Conservation (phyloP, 805 yeast genomes). For the Trichomonascus vanleenenianus region DNA sequence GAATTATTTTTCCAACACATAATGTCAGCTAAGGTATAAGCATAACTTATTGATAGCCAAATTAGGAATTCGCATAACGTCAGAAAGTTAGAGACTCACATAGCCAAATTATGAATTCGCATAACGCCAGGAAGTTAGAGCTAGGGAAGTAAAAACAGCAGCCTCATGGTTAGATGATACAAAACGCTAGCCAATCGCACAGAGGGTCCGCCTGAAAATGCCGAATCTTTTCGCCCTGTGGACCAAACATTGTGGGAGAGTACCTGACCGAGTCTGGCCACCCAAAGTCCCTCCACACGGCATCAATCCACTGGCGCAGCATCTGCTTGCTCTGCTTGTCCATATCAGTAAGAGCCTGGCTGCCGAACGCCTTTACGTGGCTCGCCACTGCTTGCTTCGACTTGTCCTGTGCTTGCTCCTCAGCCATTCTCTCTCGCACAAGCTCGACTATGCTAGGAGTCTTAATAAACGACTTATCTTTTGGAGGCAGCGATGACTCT, state of each 20-base stretch:
- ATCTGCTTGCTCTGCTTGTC: slow-evolving; percentile 1
- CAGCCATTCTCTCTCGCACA: too few relatives aligned
- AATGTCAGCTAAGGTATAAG: too few relatives aligned
- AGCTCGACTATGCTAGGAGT: background rate
- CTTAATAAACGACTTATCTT: background rate
- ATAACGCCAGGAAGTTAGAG: too few relatives aligned
- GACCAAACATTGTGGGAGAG: background rate
- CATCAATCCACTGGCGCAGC: slow-evolving; percentile 2
- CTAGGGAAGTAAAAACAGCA: too few relatives aligned
- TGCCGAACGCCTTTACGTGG: slow-evolving; percentile 1
- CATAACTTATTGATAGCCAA: too few relatives aligned
- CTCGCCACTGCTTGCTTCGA: background rate
- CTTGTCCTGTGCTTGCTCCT: background rate
- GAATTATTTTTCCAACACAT: too few relatives aligned
- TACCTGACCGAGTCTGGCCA: slow-evolving; percentile 3
- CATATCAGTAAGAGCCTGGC: slow-evolving; percentile 1
- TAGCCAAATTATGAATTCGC: too few relatives aligned
- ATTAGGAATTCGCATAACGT: too few relatives aligned
- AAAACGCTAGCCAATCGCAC: slow-evolving; percentile 2
- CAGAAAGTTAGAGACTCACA: too few relatives aligned
- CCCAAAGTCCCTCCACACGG: slow-evolving; percentile 1
- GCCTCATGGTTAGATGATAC: slow-evolving; percentile 1
- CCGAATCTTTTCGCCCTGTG: background rate
- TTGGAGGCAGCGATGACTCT: background rate
- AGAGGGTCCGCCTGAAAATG: background rate